A percentile compares a stretch with the other conserved stretches of the same genome.
Conservation (phyloP, 352 stramenopile species). For the Phytophthora fragariae region DNA sequence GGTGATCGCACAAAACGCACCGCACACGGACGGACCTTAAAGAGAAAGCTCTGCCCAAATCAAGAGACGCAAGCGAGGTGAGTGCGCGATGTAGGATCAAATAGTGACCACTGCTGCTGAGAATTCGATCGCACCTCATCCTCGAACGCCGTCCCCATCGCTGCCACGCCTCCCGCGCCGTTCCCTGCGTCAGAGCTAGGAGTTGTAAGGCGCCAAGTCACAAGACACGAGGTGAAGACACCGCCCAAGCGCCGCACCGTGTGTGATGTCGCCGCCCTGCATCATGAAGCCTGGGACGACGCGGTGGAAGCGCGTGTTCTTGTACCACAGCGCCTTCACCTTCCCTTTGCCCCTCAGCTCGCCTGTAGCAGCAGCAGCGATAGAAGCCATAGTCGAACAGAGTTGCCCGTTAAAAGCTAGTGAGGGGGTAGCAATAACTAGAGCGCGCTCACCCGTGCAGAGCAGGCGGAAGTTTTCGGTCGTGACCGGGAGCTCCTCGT, state of each 20-base stretch:
- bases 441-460: slow-evolving; percentile 29
- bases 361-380: slow-evolving; percentile 19
- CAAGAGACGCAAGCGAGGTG: not conserved
- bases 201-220: not conserved
- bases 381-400: not conserved
- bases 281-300: slow-evolving; percentile 99
- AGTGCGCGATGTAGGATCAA: not conserved
- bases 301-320: slow-evolving; percentile 96
- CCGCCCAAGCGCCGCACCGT: slow-evolving; percentile 48
- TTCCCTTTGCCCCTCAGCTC: slow-evolving; percentile 64
- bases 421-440: not conserved
- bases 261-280: slow-evolving; percentile 95
- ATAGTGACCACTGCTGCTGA: not conserved
- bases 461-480: slow-evolving; percentile 73
- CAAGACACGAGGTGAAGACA: not conserved
- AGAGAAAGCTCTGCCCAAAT: slow-evolving; percentile 86
- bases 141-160: slow-evolving; percentile 94
- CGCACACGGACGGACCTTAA: slow-evolving; percentile 50
- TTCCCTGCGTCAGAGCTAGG: slow-evolving; percentile 60
- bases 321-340: slow-evolving; percentile 86
- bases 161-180: slow-evolving; percentile 92
- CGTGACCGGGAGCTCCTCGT: slow-evolving; percentile 74
- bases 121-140: slow-evolving; percentile 83
- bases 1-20: not conserved
- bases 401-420: not conserved